phyloP scores from a whole-genome alignment of 2,329 filamentous ascomycete genomes.

The Juglanconis sp. region DNA sequence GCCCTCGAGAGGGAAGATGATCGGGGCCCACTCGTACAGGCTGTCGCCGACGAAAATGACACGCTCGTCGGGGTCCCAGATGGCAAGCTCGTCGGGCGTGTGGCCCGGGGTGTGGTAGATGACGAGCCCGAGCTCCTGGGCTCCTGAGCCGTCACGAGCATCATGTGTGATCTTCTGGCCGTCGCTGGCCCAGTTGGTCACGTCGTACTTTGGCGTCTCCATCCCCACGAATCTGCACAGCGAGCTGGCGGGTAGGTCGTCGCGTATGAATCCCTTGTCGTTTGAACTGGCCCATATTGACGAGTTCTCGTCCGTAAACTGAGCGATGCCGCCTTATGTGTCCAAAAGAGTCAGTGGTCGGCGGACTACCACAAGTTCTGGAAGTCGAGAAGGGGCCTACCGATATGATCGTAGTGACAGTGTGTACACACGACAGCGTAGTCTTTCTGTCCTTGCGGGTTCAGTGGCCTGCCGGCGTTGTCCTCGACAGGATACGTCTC shows the following conservation, averaged over 20 bases:
- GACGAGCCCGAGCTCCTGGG: conserved; percentile 32
- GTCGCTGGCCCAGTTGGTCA: conserved; percentile 39
- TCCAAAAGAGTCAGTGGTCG: background rate
- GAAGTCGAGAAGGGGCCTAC: conserved; percentile 4
- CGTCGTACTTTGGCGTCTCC: conserved; percentile 35
- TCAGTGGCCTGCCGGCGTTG: conserved; percentile 34
- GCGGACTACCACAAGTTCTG: background rate
- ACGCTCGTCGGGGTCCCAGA: conserved; percentile 41
- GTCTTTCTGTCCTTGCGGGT: conserved; percentile 27
- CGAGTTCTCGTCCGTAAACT: conserved; percentile 27
- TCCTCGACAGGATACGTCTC: conserved; percentile 35
- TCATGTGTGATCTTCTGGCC: conserved; percentile 27
- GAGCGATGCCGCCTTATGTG: conserved; percentile 32
- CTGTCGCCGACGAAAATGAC: conserved; percentile 44
- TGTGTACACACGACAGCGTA: conserved; percentile 44
- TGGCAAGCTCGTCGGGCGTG: conserved; percentile 42
- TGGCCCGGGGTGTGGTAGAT: conserved; percentile 45
- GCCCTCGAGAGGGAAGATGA: conserved; percentile 21
- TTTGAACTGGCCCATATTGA: conserved; percentile 32
- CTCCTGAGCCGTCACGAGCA: conserved; percentile 7
- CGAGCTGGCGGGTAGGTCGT: conserved; percentile 36
- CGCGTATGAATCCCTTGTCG: conserved; percentile 35
- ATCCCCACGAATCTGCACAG: conserved; percentile 36
- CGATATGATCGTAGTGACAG: conserved; percentile 44
- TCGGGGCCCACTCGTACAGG: conserved; percentile 35